phyloP scores from a whole-genome alignment of 2,329 filamentous ascomycete genomes.

The Neospermospora avenae region DNA sequence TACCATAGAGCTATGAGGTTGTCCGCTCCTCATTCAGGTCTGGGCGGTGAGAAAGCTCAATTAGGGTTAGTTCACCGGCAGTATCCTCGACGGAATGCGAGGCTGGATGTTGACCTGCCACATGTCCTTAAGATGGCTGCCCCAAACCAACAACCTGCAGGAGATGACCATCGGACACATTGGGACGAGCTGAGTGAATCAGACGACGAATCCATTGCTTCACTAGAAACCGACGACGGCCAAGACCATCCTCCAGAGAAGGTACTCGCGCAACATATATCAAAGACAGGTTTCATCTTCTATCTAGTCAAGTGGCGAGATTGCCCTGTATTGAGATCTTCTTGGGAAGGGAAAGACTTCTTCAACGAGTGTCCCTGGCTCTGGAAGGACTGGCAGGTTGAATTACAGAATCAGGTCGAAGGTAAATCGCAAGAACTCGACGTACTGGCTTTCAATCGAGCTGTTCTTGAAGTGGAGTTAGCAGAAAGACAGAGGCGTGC shows the following conservation, averaged over 20 bases:
- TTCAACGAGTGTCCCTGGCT: constrained; percentile 27
- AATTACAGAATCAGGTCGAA: constrained; percentile 30
- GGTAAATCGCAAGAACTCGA: constrained; percentile 34
- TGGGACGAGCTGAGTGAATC: constrained; percentile 26
- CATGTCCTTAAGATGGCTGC: constrained; percentile 18
- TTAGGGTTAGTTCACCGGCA: neutral
- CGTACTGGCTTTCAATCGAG: constrained; percentile 29
- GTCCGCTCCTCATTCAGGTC: constrained; percentile 16
- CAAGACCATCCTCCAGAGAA: constrained; percentile 32
- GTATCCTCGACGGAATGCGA: neutral
- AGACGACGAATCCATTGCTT: constrained; percentile 33
- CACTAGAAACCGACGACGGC: constrained; percentile 33
- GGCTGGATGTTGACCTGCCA: constrained; percentile 2
- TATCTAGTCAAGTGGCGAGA: constrained; percentile 37
- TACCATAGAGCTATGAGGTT: constrained; percentile 16
- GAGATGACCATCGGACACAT: constrained; percentile 13
- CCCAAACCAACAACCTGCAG: neutral
- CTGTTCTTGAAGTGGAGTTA: constrained; percentile 26
- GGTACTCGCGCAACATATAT: constrained; percentile 30
- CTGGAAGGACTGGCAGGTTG: constrained; percentile 30
- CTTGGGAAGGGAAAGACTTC: constrained; percentile 31
- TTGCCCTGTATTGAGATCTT: constrained; percentile 33
- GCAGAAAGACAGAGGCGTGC: constrained; percentile 28
- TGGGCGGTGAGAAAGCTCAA: neutral
- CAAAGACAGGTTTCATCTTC: constrained; percentile 28